Base-by-base conservation (phyloP, 352 stramenopile genomes). In the Hyaloperonospora arabidopsidis region DNA sequence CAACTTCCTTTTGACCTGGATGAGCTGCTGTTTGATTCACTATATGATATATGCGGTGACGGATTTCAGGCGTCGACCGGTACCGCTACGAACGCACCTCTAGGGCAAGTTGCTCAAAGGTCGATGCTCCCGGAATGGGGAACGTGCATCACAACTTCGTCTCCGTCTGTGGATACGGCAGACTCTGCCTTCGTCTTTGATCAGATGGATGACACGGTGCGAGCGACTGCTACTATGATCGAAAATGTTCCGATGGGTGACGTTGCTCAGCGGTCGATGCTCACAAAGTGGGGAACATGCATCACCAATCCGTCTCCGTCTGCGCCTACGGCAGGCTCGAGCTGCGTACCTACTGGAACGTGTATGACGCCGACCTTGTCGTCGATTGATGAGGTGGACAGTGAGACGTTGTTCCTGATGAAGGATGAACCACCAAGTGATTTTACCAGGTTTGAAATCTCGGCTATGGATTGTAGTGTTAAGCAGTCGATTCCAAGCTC, bases 1-100 rank as follows among this genome's bases (percentile, higher is more conserved):
- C 54, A 59, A 21, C 45, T 54, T 39, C 44, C 59, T 28, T 68
- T 68, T 34, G 63, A 52, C 10, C 13, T 65, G 35, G 55, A 72
- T 17, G 59, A 68, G 43, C 18, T 72, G 32, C n/a, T 72, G 3
- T 63, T 63, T 28, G 63, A 68, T 40, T 49, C 59, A 13, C 22
- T 68, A 22, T 39, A 68, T 29, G 59, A 68, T 22, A 19, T 65
- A 6, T 68, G 44, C 23, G 41, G 38, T 41, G 34, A 35, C 17
- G 43, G 17, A 22, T 7, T 61, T 15, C 38, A 61, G 34, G 5
- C 32, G 14, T 19, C 21, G n/a, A 12, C 28, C 4, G 36, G 15
- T n/a, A 2, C 57, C 44, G 44, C 59, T 21, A n/a, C 60, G 50
- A 65, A 39, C 32, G 46, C 47, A 10, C 40, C 63, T 19, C 18